Conservation (phyloP, 2,329 filamentous ascomycete species). For the Tolypocladium nubicola region DNA sequence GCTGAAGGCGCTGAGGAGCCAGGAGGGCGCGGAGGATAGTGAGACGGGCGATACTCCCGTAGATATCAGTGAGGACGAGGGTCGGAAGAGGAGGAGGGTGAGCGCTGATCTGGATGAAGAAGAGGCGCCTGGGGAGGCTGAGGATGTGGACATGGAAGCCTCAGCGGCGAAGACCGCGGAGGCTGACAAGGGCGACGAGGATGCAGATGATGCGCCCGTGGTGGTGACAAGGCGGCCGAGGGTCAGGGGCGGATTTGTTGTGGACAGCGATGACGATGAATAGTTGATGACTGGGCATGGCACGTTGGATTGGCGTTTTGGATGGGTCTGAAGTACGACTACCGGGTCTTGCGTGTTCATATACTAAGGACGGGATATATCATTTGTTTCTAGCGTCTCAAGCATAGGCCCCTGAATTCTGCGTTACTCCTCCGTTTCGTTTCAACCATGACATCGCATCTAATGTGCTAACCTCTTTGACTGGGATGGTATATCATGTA, state of each 20-base stretch:
- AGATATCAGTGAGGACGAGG: slow-evolving; percentile 22
- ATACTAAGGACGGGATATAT: too few species aligned
- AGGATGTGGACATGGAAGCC: slow-evolving; percentile 17
- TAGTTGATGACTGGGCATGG: background rate
- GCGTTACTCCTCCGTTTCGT: background rate
- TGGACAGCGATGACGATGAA: slow-evolving; percentile 51
- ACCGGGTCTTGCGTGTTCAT: background rate
- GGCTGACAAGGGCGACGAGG: slow-evolving; percentile 9
- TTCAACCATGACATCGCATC: background rate
- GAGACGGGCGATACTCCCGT: slow-evolving; percentile 16
- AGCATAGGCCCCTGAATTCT: too few species aligned
- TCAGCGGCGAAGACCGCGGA: background rate
- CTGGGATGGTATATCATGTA: background rate
- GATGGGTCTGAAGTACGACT: background rate
- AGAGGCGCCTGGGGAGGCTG: background rate
- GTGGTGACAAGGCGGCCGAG: slow-evolving; percentile 27
- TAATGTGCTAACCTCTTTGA: background rate
- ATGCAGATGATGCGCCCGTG: slow-evolving; percentile 18
- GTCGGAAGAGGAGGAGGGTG: slow-evolving; percentile 25
- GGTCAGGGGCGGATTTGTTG: slow-evolving; percentile 41
- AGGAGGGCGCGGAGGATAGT: slow-evolving; percentile 9
- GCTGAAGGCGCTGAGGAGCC: slow-evolving; percentile 12
- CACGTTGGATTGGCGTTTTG: background rate
- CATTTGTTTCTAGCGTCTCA: background rate
- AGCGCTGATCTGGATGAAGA: slow-evolving; percentile 17